phyloP scores from a whole-genome alignment of 345 rosid genomes.

The Lenwebbia sp. region DNA sequence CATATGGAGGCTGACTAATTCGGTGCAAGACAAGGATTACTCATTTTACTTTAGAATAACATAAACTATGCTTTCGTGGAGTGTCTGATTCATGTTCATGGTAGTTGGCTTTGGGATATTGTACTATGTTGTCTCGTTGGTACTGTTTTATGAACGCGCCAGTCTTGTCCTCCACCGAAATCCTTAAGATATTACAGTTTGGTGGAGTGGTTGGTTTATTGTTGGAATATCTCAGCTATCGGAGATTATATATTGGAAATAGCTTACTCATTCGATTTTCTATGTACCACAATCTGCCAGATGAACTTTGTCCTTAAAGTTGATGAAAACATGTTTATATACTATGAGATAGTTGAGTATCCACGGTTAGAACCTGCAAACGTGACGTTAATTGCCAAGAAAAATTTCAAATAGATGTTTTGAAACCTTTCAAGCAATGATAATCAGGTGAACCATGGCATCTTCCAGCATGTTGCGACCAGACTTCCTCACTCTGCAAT shows the following conservation, averaged over 20 bases:
- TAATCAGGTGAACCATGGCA: too few species aligned
- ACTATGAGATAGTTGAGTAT: too few species aligned
- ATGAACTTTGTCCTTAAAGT: too few species aligned
- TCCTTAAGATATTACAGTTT: neutral
- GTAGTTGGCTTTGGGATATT: neutral
- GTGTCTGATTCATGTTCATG: neutral
- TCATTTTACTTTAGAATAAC: neutral
- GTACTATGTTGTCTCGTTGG: neutral
- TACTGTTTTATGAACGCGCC: neutral
- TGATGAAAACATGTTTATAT: neutral
- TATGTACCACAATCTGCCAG: too few species aligned
- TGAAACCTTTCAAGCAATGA: too few species aligned
- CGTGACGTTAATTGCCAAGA: too few species aligned
- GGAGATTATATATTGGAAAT: neutral
- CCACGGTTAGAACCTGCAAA: too few species aligned
- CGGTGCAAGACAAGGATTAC: neutral
- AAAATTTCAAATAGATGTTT: too few species aligned
- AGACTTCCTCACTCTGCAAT: too few species aligned
- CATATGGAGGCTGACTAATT: neutral
- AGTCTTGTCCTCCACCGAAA: neutral
- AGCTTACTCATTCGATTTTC: neutral
- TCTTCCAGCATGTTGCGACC: neutral
- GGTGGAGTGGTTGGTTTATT: neutral
- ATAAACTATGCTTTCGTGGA: neutral
- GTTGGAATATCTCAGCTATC: neutral